Evolutionary conservation across 768 basidiomycete genomes (phyloP).

Genomic region (Rubroboletus satanas): DNA sequence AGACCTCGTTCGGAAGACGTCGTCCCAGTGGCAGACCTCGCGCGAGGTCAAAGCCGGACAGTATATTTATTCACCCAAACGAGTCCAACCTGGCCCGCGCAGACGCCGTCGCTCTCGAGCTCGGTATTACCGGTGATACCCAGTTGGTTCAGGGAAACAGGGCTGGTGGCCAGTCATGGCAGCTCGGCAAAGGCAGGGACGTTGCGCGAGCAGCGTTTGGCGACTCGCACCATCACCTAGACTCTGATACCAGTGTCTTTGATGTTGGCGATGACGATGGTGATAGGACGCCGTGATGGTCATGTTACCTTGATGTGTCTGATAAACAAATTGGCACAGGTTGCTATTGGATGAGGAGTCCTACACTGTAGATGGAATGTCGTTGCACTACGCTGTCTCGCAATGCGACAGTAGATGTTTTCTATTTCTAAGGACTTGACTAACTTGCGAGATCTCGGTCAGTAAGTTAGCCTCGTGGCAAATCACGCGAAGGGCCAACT

Average conservation of each 20-base stretch:
- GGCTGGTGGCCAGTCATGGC: conserved; percentile 44
- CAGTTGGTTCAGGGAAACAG: conserved; percentile 42
- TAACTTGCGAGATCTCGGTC: not conserved
- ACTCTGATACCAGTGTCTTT: conserved; percentile 4
- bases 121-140: conserved; percentile 49
- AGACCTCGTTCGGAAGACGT: conserved; percentile 2
- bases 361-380: not conserved
- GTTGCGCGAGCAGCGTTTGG: conserved; percentile 46
- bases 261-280: conserved; percentile 17
- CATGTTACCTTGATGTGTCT: not conserved
- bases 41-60: conserved; percentile 52
- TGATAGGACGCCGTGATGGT: conserved; percentile 1
- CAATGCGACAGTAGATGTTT: not conserved
- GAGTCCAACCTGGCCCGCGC: conserved; percentile 65
- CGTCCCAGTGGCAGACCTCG: conserved; percentile 32
- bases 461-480: too few relatives aligned
- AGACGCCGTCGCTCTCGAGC: conserved; percentile 53
- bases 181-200: conserved; percentile 47
- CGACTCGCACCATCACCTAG: conserved; percentile 6
- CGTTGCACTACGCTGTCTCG: not conserved
- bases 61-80: conserved; percentile 59
- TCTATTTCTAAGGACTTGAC: not conserved
- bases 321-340: not conserved
- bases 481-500: too few relatives aligned
- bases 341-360: not conserved